Percentiles rank a stretch among this genome's conserved stretches.
Evolutionary conservation across 805 yeast genomes (phyloP).

Genomic region (Starmerella stigmatis): DNA sequence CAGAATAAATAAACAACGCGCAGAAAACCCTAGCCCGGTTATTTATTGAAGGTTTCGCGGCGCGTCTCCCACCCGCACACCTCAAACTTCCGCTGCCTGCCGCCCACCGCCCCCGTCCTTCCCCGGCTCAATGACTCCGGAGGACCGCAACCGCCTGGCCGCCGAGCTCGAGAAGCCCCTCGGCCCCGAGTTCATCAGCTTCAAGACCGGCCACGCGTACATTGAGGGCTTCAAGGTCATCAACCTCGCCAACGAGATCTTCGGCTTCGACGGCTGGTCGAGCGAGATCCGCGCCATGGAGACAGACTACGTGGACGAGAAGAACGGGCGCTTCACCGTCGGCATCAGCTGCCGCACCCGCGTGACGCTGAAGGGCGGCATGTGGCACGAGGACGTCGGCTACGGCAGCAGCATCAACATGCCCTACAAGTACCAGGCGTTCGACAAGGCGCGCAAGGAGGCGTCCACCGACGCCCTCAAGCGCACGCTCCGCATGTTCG

Average conservation of each 20-base stretch:
- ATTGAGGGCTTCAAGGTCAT: constrained; percentile 68
- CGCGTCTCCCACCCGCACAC: too few species aligned
- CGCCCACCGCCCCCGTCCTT: too few species aligned
- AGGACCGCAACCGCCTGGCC: constrained; percentile 8
- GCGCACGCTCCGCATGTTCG: constrained; percentile 69
- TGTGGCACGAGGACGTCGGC: constrained; percentile 60
- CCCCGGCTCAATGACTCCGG: background rate
- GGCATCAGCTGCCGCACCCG: constrained; percentile 40
- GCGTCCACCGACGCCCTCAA: constrained; percentile 72
- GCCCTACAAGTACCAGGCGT: constrained; percentile 41
- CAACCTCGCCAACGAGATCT: constrained; percentile 60
- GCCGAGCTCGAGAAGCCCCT: constrained; percentile 23
- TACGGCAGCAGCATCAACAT: constrained; percentile 52
- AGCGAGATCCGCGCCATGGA: constrained; percentile 48
- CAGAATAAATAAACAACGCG: background rate
- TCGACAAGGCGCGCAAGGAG: constrained; percentile 68
- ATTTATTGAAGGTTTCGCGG: too few species aligned
- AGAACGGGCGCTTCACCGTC: constrained; percentile 21
- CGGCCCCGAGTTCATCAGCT: constrained; percentile 35
- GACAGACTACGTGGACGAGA: constrained; percentile 41
- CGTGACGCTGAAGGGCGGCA: constrained; percentile 60
- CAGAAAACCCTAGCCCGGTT: too few species aligned
- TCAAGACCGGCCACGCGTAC: constrained; percentile 40
- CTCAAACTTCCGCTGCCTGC: too few species aligned
- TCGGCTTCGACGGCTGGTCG: constrained; percentile 73